Evolutionary conservation across 495 filamentous ascomycete genomes (phyloP).

Genomic region (Tuber brumale): DNA sequence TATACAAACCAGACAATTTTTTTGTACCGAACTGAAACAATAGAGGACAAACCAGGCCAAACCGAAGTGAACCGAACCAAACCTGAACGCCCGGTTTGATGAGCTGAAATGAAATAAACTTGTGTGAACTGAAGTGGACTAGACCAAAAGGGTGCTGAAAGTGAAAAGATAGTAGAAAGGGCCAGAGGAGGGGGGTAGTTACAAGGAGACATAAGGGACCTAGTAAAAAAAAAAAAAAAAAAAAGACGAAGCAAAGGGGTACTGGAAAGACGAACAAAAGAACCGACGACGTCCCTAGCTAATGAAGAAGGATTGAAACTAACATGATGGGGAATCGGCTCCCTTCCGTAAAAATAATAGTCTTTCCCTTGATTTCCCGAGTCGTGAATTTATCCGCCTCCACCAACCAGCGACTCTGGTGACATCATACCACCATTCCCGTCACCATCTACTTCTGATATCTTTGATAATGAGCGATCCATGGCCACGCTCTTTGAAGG

Average conservation of each 20-base stretch:
- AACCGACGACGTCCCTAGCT: neutral
- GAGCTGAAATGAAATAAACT: neutral
- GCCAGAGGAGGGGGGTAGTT: neutral
- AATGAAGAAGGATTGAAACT: neutral
- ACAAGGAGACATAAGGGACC: neutral
- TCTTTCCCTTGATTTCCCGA: too few species aligned
- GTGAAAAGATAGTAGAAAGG: neutral
- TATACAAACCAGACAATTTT: conserved; percentile 6
- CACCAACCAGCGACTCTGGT: conserved; percentile 53
- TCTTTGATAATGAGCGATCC: conserved; percentile 37
- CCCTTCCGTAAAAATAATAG: neutral
- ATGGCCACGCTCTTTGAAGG: conserved; percentile 22
- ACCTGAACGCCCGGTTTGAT: conserved; percentile 4
- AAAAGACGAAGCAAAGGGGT: neutral
- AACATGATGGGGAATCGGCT: neutral
- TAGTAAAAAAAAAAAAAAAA: conserved; percentile 1
- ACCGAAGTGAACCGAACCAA: neutral
- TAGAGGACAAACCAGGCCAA: neutral
- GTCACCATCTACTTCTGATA: conserved; percentile 52
- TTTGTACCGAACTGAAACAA: neutral
- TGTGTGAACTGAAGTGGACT: neutral
- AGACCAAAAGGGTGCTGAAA: neutral
- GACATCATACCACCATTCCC: conserved; percentile 59
- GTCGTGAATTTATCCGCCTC: conserved; percentile 21
- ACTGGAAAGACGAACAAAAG: neutral